Percentiles rank a stretch among this genome's conserved stretches.
phyloP scores from a whole-genome alignment of 192 early-diverging fungal genomes.

The Linnemannia zychae region DNA sequence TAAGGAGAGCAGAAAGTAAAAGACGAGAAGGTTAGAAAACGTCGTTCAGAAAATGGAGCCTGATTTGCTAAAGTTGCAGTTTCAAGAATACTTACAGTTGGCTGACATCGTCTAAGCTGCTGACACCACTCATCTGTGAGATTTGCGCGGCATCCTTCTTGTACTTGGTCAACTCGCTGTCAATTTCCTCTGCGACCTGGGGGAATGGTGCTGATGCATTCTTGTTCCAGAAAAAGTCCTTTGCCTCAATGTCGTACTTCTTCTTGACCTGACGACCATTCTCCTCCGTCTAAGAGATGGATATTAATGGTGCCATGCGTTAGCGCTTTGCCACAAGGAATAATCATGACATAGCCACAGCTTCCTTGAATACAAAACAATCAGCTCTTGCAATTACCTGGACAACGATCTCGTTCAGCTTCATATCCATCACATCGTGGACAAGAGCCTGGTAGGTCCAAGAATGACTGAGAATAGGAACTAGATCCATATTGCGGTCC shows the following conservation, averaged over 20 bases:
- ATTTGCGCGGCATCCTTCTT: conserved; percentile 96
- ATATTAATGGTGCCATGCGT: not conserved
- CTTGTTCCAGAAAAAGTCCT: conserved; percentile 95
- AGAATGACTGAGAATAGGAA: conserved; percentile 93
- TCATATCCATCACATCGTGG: conserved; percentile 95
- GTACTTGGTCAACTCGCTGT: conserved; percentile 92
- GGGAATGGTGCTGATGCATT: conserved; percentile 96
- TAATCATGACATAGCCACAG: not conserved
- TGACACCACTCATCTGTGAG: conserved; percentile 86
- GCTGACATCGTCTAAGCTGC: conserved; percentile 83
- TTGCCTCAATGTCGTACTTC: conserved; percentile 88
- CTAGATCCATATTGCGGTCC: conserved; percentile 93
- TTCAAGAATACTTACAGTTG: conserved; percentile 64
- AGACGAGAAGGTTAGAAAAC: not conserved
- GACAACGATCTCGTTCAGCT: conserved; percentile 87
- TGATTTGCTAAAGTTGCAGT: not conserved
- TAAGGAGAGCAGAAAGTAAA: not conserved
- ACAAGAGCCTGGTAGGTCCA: conserved; percentile 99
- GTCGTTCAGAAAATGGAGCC: not conserved
- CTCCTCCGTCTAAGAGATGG: conserved; percentile 63
- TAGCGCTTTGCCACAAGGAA: not conserved
- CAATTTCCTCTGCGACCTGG: conserved; percentile 96
- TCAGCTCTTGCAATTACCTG: conserved; percentile 57
- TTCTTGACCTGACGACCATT: conserved; percentile 76
- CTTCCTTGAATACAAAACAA: not conserved